Evolutionary conservation across 495 filamentous ascomycete genomes (phyloP), one percentile per base, ranked within the genome.

Genomic region (Patellaria atrata): DNA sequence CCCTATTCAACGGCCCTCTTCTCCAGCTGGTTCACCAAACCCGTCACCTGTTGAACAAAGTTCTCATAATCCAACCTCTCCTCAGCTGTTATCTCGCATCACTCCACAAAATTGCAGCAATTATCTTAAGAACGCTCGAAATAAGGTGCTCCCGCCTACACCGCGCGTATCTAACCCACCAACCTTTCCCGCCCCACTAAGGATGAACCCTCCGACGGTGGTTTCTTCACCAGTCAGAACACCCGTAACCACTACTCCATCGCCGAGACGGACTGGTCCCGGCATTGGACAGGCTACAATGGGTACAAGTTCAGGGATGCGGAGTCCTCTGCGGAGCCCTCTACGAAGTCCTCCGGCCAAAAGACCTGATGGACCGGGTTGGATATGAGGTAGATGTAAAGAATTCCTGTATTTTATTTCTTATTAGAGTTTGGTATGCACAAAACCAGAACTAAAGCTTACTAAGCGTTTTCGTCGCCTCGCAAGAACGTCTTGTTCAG

Each of bases 81-180:
- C 38, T 22, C 21, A 25, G 5, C 11, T 44, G 22, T n/a, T n/a
- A n/a, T n/a, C n/a, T n/a, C n/a, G n/a, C n/a, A 31, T 50, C 14
- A 46, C 15, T 28, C 10, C 21, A 4, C 17, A 62, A 57, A 29
- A 55, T 61, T 32, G 51, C 62, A 18, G 52, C 40, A 6, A 56
- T 50, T 43, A 62, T 57, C 47, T 65, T 77, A 56, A 80, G 79
- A 13, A 29, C 2, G 30, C 27, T 28, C 27, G 39, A 5, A 33
- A 45, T n/a, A 49, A 49, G 25, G 20, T 30, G 11, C 41, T 49
- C 5, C 46, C 46, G 20, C 46, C 46, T 14, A 49, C 46, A 7
- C 46, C 46, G 1, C 37, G 46, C 20, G 30, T 11, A 7, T 26
- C 33, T 14, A 17, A 36, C 2, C 21, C n/a, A 4, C 30, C 41